These are phyloP conservation scores for Candida ovalis DNA, from an alignment of 805 yeast species.

Conservation along the genomic window DNA sequence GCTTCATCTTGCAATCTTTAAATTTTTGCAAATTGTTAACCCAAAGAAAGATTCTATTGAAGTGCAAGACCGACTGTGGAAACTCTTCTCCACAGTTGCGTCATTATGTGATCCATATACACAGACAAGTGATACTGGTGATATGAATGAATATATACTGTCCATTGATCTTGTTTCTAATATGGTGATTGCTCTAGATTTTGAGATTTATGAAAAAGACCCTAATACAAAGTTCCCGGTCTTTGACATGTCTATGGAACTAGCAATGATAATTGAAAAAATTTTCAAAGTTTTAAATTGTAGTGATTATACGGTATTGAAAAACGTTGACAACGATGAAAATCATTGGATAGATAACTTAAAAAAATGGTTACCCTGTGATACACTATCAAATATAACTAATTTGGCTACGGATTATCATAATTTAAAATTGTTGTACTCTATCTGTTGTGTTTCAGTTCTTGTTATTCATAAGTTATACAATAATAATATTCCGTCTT, in stretches of 20 bases:
- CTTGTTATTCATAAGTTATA: conserved; percentile 43
- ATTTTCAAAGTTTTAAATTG: conserved; percentile 37
- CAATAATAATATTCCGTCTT: conserved; percentile 31
- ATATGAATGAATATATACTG: conserved; percentile 40
- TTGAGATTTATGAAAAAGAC: conserved; percentile 19
- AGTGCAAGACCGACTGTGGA: conserved; percentile 13
- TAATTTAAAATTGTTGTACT: conserved; percentile 42
- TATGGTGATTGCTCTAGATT: conserved; percentile 42
- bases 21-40: conserved; percentile 22
- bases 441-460: conserved; percentile 40
- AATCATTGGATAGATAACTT: conserved; percentile 31
- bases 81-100: conserved; percentile 29
- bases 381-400: conserved; percentile 18
- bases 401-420: conserved; percentile 29
- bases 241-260: conserved; percentile 30
- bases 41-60: conserved; percentile 7
- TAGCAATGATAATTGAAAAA: conserved; percentile 35
- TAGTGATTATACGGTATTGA: conserved; percentile 38
- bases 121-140: conserved; percentile 62
- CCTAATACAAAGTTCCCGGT: conserved; percentile 31
- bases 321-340: conserved; percentile 39
- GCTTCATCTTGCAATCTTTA: conserved; percentile 30
- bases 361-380: conserved; percentile 36
- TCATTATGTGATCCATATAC: conserved; percentile 59
- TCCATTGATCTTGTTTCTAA: conserved; percentile 56